These are phyloP conservation scores for Lathyrus sativus DNA, from an alignment of 306 rosid species.

Conservation along the genomic window DNA sequence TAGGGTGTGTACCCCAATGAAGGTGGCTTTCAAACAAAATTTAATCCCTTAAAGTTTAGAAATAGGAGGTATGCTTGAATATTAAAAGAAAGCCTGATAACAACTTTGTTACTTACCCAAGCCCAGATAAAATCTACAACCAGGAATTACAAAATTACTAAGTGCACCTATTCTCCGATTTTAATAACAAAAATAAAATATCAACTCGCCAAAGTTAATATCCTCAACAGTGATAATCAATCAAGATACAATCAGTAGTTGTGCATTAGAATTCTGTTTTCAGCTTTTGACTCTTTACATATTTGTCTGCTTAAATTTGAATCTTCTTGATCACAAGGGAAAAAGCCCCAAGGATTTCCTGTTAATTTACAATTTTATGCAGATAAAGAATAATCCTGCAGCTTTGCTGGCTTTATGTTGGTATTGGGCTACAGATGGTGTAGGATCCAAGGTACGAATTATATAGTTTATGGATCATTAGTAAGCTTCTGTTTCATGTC, in stretches of 20 bases:
- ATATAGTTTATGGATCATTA: slow-evolving; percentile 22
- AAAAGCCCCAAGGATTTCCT: slow-evolving; percentile 5
- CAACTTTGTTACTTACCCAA: not conserved
- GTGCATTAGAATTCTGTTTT: not conserved
- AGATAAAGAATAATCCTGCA: slow-evolving; percentile 64
- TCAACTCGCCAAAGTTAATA: not conserved
- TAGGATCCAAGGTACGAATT: slow-evolving; percentile 84
- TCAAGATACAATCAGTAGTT: not conserved
- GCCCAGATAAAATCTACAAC: slow-evolving; percentile 9
- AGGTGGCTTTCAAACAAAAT: not conserved
- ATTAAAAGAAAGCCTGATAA: slow-evolving; percentile 15
- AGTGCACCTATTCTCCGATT: not conserved
- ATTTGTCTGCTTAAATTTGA: slow-evolving; percentile 28
- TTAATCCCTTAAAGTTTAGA: slow-evolving; percentile 1
- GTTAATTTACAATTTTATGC: slow-evolving; percentile 14
- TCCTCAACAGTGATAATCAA: not conserved
- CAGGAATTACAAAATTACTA: slow-evolving; percentile 1
- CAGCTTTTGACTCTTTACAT: not conserved
- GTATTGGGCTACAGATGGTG: slow-evolving; percentile 97
- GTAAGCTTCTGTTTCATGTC: slow-evolving; percentile 19
- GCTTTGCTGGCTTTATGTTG: slow-evolving; percentile 92
- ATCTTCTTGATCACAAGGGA: slow-evolving; percentile 6
- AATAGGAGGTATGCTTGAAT: slow-evolving; percentile 4
- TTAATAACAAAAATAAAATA: not conserved
- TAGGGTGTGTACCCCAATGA: not conserved